These are phyloP conservation scores for Pharnaceum exiguum DNA, from an alignment of 148 eudicot genomes.

Conservation along the genomic window DNA sequence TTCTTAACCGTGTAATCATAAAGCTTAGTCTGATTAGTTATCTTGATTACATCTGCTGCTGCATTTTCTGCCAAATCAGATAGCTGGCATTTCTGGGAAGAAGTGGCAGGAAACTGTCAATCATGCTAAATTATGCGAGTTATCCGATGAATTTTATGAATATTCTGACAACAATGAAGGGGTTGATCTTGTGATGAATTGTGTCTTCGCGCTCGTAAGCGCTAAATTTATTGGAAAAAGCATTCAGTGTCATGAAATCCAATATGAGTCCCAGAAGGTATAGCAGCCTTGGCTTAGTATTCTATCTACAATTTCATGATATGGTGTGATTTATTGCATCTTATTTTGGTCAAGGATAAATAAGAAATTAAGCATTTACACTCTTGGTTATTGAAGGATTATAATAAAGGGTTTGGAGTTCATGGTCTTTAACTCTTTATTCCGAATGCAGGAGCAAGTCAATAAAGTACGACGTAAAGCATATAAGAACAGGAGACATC, in stretches of 20 bases:
- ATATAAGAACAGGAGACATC: slow-evolving; percentile 26
- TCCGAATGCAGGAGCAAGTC: slow-evolving; percentile 33
- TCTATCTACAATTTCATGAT: not conserved
- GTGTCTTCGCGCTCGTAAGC: slow-evolving; percentile 33
- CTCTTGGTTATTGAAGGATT: too few species aligned
- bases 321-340: too few species aligned
- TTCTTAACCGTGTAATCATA: not conserved
- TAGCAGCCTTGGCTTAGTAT: too few species aligned
- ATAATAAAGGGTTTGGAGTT: too few species aligned
- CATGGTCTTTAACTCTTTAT: not conserved
- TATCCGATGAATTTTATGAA: slow-evolving; percentile 26
- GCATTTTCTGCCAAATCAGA: slow-evolving; percentile 23
- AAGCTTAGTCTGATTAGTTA: not conserved
- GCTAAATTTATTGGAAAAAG: slow-evolving; percentile 36
- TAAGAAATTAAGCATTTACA: too few species aligned
- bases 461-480: slow-evolving; percentile 37
- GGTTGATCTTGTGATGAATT: slow-evolving; percentile 33
- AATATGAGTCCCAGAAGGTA: slow-evolving; percentile 39
- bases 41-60: not conserved
- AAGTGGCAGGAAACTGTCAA: slow-evolving; percentile 40
- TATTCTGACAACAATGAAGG: slow-evolving; percentile 26
- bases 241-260: slow-evolving; percentile 25
- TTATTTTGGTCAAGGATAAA: too few species aligned
- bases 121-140: slow-evolving; percentile 43
- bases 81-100: slow-evolving; percentile 31